phyloP scores from a whole-genome alignment of 345 rosid species.

The Syzygium aqueum region DNA sequence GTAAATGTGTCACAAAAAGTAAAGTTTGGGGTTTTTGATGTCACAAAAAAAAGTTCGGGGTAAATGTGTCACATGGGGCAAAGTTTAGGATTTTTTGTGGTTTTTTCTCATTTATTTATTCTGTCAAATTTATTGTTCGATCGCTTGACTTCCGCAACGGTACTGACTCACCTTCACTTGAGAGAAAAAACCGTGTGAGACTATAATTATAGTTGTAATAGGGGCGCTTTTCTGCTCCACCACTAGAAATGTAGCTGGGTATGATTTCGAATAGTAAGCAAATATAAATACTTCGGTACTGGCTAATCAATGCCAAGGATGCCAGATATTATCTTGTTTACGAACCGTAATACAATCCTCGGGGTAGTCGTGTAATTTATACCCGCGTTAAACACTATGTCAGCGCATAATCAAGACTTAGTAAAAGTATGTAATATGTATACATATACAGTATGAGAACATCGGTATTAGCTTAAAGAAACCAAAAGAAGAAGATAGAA shows the following conservation, averaged over 20 bases:
- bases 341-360: background rate
- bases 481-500: background rate
- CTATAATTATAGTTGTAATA: background rate
- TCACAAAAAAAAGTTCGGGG: too few species aligned
- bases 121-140: too few species aligned
- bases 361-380: background rate
- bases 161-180: slow-evolving; percentile 7
- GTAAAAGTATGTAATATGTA: background rate
- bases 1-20: too few species aligned
- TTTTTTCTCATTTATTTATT: too few species aligned
- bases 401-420: background rate
- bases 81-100: too few species aligned
- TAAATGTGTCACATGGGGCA: too few species aligned
- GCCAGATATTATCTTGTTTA: background rate
- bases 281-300: background rate
- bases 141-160: too few species aligned
- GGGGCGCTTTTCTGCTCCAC: background rate
- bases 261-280: background rate
- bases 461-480: background rate
- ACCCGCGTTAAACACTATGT: background rate
- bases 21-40: too few species aligned
- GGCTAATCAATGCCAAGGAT: background rate
- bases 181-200: background rate
- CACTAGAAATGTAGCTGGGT: background rate
- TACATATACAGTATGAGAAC: background rate